These are phyloP conservation scores for Malassezia yamatoensis DNA, from an alignment of 1,284 basidiomycete genomes.

Conservation along the genomic window DNA sequence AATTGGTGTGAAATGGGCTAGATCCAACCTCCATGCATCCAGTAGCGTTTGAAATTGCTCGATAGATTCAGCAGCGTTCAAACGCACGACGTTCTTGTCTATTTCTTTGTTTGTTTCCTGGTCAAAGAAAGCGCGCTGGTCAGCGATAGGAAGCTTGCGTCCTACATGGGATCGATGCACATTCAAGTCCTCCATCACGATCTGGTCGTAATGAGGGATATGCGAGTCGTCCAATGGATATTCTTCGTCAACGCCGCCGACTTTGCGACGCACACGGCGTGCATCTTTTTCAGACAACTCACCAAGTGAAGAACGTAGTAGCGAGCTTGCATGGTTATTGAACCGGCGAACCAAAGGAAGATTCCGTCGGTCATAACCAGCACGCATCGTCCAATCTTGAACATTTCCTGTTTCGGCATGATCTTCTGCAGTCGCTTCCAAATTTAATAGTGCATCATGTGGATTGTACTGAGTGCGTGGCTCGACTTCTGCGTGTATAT, in stretches of 20 bases:
- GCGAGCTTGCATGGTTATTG: conserved; percentile 86
- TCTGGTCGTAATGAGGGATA: conserved; percentile 56
- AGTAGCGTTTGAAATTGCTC: not conserved
- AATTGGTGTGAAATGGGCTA: not conserved
- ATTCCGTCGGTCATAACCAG: conserved; percentile 73
- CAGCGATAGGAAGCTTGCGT: conserved; percentile 65
- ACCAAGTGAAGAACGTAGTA: conserved; percentile 57
- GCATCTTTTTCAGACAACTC: conserved; percentile 23
- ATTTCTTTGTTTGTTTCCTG: conserved; percentile 19
- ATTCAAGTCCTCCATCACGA: conserved; percentile 77
- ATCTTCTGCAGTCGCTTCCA: conserved; percentile 81
- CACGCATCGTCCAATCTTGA: conserved; percentile 87
- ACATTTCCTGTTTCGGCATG: conserved; percentile 81
- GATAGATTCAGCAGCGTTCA: not conserved
- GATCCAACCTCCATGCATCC: conserved; percentile 2
- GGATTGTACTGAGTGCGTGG: conserved; percentile 62
- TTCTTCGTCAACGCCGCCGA: conserved; percentile 40
- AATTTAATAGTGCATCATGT: conserved; percentile 69
- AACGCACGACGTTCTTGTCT: not conserved
- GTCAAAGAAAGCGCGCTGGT: conserved; percentile 25
- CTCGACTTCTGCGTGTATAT: conserved; percentile 55
- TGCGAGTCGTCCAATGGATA: conserved; percentile 14
- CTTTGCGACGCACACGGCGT: conserved; percentile 24
- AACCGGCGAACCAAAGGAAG: conserved; percentile 90
- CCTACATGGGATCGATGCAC: conserved; percentile 59